A percentile compares a stretch with the other conserved stretches of the same genome.
Conservation (phyloP, 2,329 filamentous ascomycete species). For the Macroventuria anomochaeta region DNA sequence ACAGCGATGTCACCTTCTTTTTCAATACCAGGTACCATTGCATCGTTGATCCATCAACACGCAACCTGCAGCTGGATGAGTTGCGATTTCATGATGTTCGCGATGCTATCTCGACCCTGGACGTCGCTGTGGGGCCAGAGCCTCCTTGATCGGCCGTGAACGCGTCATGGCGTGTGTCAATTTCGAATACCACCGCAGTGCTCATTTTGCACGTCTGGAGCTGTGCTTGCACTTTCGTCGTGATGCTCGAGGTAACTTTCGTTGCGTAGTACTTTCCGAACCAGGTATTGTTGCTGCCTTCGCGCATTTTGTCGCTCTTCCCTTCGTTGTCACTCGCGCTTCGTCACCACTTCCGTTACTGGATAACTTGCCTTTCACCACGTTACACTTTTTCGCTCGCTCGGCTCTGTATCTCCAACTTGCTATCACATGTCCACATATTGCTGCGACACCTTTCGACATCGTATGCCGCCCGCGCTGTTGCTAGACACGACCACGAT, state of each 20-base stretch:
- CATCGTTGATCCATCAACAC: neutral
- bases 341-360: neutral
- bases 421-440: neutral
- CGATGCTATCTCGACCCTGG: slow-evolving; percentile 6
- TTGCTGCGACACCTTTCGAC: neutral
- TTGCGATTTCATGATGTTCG: neutral
- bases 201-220: slow-evolving; percentile 6
- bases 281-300: neutral
- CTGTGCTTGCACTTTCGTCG: neutral
- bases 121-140: slow-evolving; percentile 9
- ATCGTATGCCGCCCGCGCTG: neutral
- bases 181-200: slow-evolving; percentile 6
- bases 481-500: neutral
- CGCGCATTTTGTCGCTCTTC: neutral
- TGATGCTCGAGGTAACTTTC: neutral
- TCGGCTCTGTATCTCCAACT: neutral
- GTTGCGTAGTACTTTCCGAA: neutral
- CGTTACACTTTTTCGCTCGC: neutral
- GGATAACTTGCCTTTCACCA: slow-evolving; percentile 1
- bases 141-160: slow-evolving; percentile 14
- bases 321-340: neutral
- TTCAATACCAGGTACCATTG: neutral
- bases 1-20: neutral
- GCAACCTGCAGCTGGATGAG: neutral
- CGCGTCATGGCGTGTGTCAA: slow-evolving; percentile 21